Evolutionary conservation across 257 asterid genomes (phyloP).

Genomic region (Penstemon davidsonii): DNA sequence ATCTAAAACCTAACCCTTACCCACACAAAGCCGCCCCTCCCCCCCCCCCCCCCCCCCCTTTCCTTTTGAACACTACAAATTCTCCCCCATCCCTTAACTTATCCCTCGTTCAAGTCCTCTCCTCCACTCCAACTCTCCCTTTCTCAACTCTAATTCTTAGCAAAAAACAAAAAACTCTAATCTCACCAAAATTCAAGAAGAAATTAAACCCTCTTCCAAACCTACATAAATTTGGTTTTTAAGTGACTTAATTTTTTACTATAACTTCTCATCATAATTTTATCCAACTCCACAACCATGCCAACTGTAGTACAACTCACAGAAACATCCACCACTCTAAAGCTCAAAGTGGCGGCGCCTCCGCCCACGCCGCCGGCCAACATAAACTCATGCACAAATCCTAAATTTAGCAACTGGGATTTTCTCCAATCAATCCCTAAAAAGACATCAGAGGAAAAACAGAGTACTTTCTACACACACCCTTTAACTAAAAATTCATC

Average conservation of each 20-base stretch:
- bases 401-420: conserved; percentile 42
- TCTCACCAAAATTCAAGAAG: neutral
- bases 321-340: conserved; percentile 39
- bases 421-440: conserved; percentile 39
- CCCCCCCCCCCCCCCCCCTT: neutral
- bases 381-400: neutral
- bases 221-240: neutral
- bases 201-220: neutral
- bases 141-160: neutral
- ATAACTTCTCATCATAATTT: too few species aligned
- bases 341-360: conserved; percentile 37
- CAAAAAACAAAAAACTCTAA: too few species aligned
- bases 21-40: neutral
- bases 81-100: conserved; percentile 38
- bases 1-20: neutral
- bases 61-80: conserved; percentile 55
- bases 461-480: conserved; percentile 14
- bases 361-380: neutral
- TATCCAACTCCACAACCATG: conserved; percentile 25
- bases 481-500: conserved; percentile 20
- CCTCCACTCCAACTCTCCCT: conserved; percentile 7
- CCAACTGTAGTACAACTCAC: conserved; percentile 43
- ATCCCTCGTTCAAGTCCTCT: conserved; percentile 38
- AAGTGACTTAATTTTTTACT: neutral
- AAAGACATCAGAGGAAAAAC: conserved; percentile 18